Percentiles rank a stretch among this genome's conserved stretches.
These are phyloP conservation scores for Penicillium argentinense DNA, from an alignment of 495 filamentous ascomycete species.

Conservation along the genomic window DNA sequence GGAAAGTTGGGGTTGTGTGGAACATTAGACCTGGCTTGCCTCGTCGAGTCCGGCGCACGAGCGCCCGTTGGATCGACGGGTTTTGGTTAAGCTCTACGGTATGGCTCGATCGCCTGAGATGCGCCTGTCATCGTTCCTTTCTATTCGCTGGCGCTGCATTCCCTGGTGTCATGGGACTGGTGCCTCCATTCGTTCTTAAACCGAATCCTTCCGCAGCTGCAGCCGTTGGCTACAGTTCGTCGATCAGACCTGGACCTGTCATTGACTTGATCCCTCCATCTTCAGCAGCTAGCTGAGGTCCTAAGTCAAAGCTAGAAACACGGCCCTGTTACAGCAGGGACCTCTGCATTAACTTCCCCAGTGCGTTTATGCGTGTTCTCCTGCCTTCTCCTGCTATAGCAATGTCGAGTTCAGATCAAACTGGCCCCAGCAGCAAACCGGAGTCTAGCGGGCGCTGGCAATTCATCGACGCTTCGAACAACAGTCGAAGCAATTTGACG, in stretches of 20 bases:
- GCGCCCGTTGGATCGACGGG: conserved; percentile 1
- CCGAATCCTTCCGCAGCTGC: not conserved
- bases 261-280: too few relatives aligned
- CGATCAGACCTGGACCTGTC: too few relatives aligned
- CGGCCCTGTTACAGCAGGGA: too few relatives aligned
- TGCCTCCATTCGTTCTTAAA: not conserved
- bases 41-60: conserved; percentile 1
- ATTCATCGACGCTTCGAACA: conserved; percentile 43
- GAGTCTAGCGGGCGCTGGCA: conserved; percentile 34
- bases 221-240: not conserved
- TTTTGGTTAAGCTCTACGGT: too few relatives aligned
- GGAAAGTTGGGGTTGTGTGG: conserved; percentile 1
- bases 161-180: not conserved
- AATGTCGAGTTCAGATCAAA: conserved; percentile 16
- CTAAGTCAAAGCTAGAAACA: too few relatives aligned
- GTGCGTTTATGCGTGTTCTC: too few relatives aligned
- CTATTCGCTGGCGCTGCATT: not conserved
- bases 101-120: too few relatives aligned
- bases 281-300: too few relatives aligned
- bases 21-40: not conserved
- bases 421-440: not conserved
- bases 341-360: too few relatives aligned
- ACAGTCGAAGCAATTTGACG: conserved; percentile 40
- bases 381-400: not conserved
- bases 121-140: not conserved